Base-by-base conservation (phyloP, 2,329 filamentous ascomycete genomes). In the Colletotrichum magnum region DNA sequence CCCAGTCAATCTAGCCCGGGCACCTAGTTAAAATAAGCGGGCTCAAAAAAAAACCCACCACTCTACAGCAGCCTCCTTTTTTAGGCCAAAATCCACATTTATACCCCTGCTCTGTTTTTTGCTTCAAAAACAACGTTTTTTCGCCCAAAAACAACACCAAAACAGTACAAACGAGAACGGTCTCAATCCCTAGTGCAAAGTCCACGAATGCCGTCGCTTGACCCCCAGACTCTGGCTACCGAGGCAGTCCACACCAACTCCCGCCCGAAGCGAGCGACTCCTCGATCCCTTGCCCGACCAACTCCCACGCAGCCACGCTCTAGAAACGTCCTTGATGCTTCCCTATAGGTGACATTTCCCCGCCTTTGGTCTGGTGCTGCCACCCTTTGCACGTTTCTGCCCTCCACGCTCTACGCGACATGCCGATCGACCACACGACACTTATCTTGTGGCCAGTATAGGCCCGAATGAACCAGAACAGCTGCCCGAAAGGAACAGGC, bases 171-270 rank as follows among this genome's bases (percentile, higher is more conserved):
- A 18, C 18, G 18, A 18, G 18, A 18, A 18, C 18, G 18, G 18
- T 18, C 18, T 18, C 18, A 18, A 18, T 18, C 18, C 18, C 28
- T 32, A 10, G 28, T 36, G 32, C 9, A 16, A 43, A 59, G 36
- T 45, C 43, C 51, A 36, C 51, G 43, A 66, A 66, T 66, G 66
- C 66, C 62, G 62, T 56, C 56, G 50, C 62, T 57, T 61, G 51
- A 61, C 16, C 28, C 56, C 61, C 41, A 36, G n/a, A 28, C 24
- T 21, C 21, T 24, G 21, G 21, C 21, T 24, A 24, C 21, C 21
- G 21, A 24, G 21, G 18, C 45, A 62, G 41, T 39, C 53, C 47
- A 26, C 41, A 41, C 60, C 52, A 56, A 64, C 59, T 68, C 66
- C 56, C 61, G 61, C 47, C 61, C 48, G 61, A 51, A 47, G 54